Evolutionary conservation across 805 yeast genomes (phyloP).

Genomic region (Lachancea fermentati): DNA sequence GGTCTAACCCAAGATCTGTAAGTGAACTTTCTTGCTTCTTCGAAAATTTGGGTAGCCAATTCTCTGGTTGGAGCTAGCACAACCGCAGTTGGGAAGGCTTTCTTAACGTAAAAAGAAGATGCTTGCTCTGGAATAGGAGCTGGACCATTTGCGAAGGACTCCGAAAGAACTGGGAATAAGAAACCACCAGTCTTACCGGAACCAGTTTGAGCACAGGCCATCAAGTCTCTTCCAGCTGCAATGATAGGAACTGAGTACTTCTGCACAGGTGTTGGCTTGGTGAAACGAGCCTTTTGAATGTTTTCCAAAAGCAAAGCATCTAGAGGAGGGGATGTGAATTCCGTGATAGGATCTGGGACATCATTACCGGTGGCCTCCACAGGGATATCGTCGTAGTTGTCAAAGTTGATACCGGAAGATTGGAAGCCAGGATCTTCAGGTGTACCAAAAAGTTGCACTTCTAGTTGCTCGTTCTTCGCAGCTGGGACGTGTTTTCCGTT

Average conservation of each 20-base stretch:
- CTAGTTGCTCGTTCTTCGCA: conserved; percentile 60
- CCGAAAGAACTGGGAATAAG: conserved; percentile 93
- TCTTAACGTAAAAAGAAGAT: conserved; percentile 47
- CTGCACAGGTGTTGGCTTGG: conserved; percentile 95
- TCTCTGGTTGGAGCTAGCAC: conserved; percentile 99
- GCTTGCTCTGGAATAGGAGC: conserved; percentile 44
- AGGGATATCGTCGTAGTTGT: conserved; percentile 97
- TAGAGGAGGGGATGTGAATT: conserved; percentile 89
- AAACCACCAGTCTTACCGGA: conserved; percentile 99
- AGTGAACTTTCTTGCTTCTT: conserved; percentile 91
- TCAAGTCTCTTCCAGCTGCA: conserved; percentile 81
- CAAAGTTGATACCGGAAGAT: conserved; percentile 96
- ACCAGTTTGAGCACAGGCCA: conserved; percentile 98
- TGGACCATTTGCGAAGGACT: conserved; percentile 87
- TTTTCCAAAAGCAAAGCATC: conserved; percentile 81
- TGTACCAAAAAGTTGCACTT: conserved; percentile 83
- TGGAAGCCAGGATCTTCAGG: conserved; percentile 58
- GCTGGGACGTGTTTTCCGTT: conserved; percentile 89
- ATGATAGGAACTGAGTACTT: conserved; percentile 91
- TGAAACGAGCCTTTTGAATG: conserved; percentile 81
- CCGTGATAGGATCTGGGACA: conserved; percentile 87
- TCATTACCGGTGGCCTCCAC: conserved; percentile 95
- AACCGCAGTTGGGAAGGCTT: conserved; percentile 90
- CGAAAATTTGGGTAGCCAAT: conserved; percentile 92
- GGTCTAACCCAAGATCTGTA: conserved; percentile 99